Evolutionary conservation across 331 rosid genomes (phyloP).

Genomic region (Quercus lobata): DNA sequence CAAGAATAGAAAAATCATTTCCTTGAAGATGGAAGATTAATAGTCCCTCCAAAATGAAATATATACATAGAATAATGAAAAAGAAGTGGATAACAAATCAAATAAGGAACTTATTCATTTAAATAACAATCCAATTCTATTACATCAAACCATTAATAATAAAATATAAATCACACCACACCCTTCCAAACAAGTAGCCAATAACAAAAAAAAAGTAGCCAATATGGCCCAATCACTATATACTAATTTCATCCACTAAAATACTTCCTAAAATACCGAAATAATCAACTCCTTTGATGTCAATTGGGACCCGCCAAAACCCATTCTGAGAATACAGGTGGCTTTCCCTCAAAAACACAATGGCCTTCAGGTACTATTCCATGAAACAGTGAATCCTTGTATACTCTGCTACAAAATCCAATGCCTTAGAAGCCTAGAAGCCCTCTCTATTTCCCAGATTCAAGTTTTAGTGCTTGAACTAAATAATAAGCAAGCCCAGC

Average conservation of each 20-base stretch:
- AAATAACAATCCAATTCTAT: neutral
- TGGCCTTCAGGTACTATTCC: neutral
- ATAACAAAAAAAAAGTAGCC: neutral
- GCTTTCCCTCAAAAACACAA: too few species aligned
- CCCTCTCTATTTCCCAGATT: neutral
- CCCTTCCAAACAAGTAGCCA: neutral
- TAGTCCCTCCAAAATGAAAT: neutral
- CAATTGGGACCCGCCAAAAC: neutral
- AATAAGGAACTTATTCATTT: neutral
- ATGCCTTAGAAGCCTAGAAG: neutral
- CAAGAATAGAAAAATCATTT: neutral
- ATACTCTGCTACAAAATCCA: neutral
- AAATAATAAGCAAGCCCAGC: neutral
- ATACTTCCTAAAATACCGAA: neutral
- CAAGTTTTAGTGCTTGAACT: neutral
- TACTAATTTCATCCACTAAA: neutral
- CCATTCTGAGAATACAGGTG: neutral
- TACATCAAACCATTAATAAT: neutral
- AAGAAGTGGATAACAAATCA: neutral
- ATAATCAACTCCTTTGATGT: neutral
- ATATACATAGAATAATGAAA: neutral
- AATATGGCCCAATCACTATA: neutral
- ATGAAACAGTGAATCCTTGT: neutral
- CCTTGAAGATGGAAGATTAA: neutral
- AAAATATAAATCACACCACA: neutral